Base-by-base conservation (phyloP, 148 eudicot genomes). In the Amaranthus palmeri region DNA sequence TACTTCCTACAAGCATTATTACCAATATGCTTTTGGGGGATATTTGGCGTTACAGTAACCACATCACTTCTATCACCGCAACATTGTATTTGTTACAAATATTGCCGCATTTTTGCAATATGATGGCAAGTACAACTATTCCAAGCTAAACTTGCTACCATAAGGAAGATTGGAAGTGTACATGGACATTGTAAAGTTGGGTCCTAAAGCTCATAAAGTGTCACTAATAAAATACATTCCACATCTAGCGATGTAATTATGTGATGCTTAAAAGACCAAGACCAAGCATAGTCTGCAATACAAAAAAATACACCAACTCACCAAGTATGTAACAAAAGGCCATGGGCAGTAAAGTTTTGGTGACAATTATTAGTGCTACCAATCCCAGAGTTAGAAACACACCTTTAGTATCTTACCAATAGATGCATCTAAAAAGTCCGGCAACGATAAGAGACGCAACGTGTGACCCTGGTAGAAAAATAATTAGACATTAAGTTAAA, bases 351-450 rank as follows among this genome's bases (percentile, higher is more conserved):
- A 17, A 41, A 63, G 53, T 9, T 40, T 5, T 14, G 60, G 4
- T 3, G 7, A 42, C 50, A 58, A 25, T 54, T 47, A 41, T 61
- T 36, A 61, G 15, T 25, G 49, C 3, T 68, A 53, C n/a, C 55
- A 51, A 14, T 40, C 36, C 25, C 48, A 7, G 71, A 44, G 11
- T 18, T 41, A 61, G 70, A 70, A 62, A 60, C 72, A 15, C 70
- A 93, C 98, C 95, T 88, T 91, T 63, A 93, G 67, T 76, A 93
- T 91, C 83, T 91, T 91, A 57, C 98, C 97, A 36, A 93, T 93
- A 13, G 98, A 93, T 72, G 91, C 93, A 83, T 93, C 98, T 67
- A 91, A 82, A 76, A 93, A 93, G 76, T 93, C 97, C 25, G 98
- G 98, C 89, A 93, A 83, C 48, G 98, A 93, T 76, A 93, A 80